Conservation (phyloP, 1,139 yeast genomes). For the Suzukiozyma palmioleophila region DNA sequence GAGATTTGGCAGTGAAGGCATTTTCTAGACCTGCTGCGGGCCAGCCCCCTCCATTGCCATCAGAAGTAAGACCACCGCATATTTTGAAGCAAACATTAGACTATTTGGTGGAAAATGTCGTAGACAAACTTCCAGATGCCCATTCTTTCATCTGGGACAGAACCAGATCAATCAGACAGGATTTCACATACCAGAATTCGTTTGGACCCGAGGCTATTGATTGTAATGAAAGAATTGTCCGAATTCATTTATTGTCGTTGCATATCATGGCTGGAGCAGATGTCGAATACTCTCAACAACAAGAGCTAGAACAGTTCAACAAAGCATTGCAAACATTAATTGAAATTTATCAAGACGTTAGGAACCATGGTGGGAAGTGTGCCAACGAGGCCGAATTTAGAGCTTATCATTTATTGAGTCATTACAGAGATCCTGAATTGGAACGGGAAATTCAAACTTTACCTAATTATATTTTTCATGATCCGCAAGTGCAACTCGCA, state of each 20-base stretch:
- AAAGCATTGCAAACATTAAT: conserved; percentile 86
- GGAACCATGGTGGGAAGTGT: conserved; percentile 62
- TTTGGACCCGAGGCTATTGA: conserved; percentile 92
- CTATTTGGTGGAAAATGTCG: conserved; percentile 60
- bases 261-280: conserved; percentile 83
- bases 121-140: conserved; percentile 70
- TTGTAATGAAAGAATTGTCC: conserved; percentile 86
- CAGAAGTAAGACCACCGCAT: conserved; percentile 93
- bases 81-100: conserved; percentile 62
- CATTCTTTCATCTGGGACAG: conserved; percentile 98
- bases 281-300: conserved; percentile 87
- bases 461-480: conserved; percentile 53
- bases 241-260: conserved; percentile 77
- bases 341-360: conserved; percentile 80
- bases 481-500: conserved; percentile 66
- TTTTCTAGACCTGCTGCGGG: conserved; percentile 98
- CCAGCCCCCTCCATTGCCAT: conserved; percentile 95
- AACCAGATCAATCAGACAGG: conserved; percentile 96
- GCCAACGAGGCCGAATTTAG: conserved; percentile 93
- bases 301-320: conserved; percentile 90
- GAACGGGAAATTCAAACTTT: conserved; percentile 71
- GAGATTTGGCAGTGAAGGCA: conserved; percentile 74
- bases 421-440: conserved; percentile 78
- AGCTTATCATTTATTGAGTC: conserved; percentile 79
- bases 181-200: conserved; percentile 91